phyloP scores from a whole-genome alignment of 2,329 filamentous ascomycete species.

The Colletotrichum nymphaeae region DNA sequence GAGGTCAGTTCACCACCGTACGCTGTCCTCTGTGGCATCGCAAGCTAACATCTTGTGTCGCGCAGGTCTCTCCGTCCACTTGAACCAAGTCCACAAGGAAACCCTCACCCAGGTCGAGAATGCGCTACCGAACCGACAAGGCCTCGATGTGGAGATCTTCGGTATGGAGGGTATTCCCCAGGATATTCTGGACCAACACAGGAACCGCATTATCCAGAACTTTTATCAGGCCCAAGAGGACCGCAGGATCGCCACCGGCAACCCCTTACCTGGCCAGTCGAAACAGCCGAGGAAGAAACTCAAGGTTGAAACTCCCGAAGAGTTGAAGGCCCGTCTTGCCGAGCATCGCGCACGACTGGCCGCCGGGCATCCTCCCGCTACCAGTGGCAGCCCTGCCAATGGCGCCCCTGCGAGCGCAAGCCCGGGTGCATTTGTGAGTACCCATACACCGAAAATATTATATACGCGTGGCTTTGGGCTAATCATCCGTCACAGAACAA shows the following conservation, averaged over 20 bases:
- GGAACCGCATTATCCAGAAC: constrained; percentile 85
- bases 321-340: constrained; percentile 83
- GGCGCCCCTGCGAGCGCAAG: constrained; percentile 53
- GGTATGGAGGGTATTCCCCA: constrained; percentile 97
- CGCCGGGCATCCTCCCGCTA: constrained; percentile 63
- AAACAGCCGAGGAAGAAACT: constrained; percentile 78
- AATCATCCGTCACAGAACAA: constrained; percentile 43
- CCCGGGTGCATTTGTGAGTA: constrained; percentile 69
- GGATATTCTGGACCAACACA: constrained; percentile 84
- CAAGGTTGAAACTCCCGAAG: constrained; percentile 79
- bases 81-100: constrained; percentile 99
- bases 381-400: constrained; percentile 62
- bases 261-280: constrained; percentile 76
- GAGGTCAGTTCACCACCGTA: constrained; percentile 69
- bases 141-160: constrained; percentile 94
- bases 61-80: constrained; percentile 90
- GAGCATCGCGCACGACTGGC: constrained; percentile 79
- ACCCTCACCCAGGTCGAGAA: constrained; percentile 89
- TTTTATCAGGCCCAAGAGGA: constrained; percentile 90
- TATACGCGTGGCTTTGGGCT: constrained; percentile 20
- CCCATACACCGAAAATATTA: neutral
- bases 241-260: constrained; percentile 83
- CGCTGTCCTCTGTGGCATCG: neutral
- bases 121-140: constrained; percentile 86
- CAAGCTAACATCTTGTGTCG: constrained; percentile 31